Conservation (phyloP, 2,329 filamentous ascomycete species). For the Epichloe gansuensis region DNA sequence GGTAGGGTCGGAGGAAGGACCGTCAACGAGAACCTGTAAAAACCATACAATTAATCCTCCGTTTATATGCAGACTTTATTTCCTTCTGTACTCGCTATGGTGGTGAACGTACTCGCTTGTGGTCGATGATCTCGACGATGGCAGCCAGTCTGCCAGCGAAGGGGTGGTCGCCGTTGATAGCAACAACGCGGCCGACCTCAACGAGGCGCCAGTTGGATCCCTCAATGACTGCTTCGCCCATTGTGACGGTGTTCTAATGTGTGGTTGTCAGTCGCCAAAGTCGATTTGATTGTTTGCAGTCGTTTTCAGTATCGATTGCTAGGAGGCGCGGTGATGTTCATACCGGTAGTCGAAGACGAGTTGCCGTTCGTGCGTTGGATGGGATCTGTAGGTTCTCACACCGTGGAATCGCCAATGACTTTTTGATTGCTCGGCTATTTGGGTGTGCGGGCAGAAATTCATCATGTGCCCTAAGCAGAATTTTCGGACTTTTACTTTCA, state of each 20-base stretch:
- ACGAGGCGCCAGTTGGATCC: slow-evolving; percentile 86
- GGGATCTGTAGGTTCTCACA: slow-evolving; percentile 22
- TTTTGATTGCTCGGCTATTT: slow-evolving; percentile 27
- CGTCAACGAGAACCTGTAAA: slow-evolving; percentile 82
- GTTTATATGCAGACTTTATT: neutral
- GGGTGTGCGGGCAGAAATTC: slow-evolving; percentile 29
- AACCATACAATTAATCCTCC: slow-evolving; percentile 4
- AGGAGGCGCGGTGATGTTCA: slow-evolving; percentile 14
- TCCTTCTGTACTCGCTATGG: neutral
- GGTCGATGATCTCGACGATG: slow-evolving; percentile 99
- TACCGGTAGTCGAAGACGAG: slow-evolving; percentile 28
- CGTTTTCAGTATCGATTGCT: neutral
- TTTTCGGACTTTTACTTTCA: slow-evolving; percentile 17
- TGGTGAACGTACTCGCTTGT: slow-evolving; percentile 92
- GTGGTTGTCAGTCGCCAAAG: slow-evolving; percentile 20
- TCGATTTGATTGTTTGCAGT: neutral
- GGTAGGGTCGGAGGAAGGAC: slow-evolving; percentile 70
- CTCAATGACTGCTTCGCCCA: slow-evolving; percentile 74
- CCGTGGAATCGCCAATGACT: slow-evolving; percentile 27
- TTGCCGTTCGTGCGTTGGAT: slow-evolving; percentile 25
- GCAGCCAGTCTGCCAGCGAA: slow-evolving; percentile 76
- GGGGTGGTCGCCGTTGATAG: slow-evolving; percentile 69
- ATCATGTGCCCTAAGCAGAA: slow-evolving; percentile 29
- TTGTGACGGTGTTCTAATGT: slow-evolving; percentile 50
- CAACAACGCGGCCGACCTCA: slow-evolving; percentile 94